Conservation (phyloP, 2,329 filamentous ascomycete species). For the Emmonsiellopsis sp. region DNA sequence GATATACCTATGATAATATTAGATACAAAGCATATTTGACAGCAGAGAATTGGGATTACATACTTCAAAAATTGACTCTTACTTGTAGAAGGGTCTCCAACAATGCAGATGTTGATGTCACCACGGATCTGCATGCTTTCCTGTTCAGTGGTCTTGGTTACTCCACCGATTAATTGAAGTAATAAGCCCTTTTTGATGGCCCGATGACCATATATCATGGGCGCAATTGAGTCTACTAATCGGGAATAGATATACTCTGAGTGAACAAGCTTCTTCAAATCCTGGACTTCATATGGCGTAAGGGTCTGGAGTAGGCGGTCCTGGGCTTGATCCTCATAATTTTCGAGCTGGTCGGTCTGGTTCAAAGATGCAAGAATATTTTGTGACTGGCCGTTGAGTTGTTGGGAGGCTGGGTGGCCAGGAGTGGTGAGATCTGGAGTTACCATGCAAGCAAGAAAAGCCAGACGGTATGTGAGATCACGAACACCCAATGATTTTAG, state of each 20-base stretch:
- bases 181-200: slow-evolving; percentile 96
- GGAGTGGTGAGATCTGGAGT: slow-evolving; percentile 76
- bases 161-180: slow-evolving; percentile 90
- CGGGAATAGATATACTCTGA: slow-evolving; percentile 90
- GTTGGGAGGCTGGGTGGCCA: slow-evolving; percentile 62
- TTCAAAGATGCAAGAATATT: slow-evolving; percentile 83
- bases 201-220: slow-evolving; percentile 94
- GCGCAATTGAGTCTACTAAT: slow-evolving; percentile 85
- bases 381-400: slow-evolving; percentile 61
- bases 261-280: slow-evolving; percentile 87
- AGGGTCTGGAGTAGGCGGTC: slow-evolving; percentile 79
- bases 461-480: slow-evolving; percentile 87
- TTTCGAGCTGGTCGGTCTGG: slow-evolving; percentile 59
- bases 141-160: slow-evolving; percentile 71
- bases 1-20: slow-evolving; percentile 53
- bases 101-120: slow-evolving; percentile 97
- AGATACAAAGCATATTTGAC: neutral
- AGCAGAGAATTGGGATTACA: slow-evolving; percentile 16
- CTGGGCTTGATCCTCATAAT: slow-evolving; percentile 76
- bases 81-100: slow-evolving; percentile 91
- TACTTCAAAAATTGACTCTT: slow-evolving; percentile 94
- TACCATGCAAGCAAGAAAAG: slow-evolving; percentile 96
- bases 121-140: slow-evolving; percentile 94
- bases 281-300: slow-evolving; percentile 78
- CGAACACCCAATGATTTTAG: slow-evolving; percentile 89